Conservation (phyloP, 352 stramenopile genomes). For the Elongisporangium prolatum region DNA sequence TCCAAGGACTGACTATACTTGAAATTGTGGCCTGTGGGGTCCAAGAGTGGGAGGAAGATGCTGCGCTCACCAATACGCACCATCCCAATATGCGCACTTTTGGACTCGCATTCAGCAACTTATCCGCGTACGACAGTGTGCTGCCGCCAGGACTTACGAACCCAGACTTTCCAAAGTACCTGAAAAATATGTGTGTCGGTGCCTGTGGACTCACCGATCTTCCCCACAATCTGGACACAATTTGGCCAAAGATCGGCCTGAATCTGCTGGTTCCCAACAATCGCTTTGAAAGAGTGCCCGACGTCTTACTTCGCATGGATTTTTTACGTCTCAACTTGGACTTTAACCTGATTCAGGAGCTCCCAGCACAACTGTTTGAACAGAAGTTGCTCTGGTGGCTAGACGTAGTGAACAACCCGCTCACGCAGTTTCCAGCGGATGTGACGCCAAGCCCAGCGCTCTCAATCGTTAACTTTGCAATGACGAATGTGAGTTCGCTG, state of each 20-base stretch:
- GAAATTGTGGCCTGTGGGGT: conserved; percentile 22
- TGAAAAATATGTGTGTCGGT: conserved; percentile 4
- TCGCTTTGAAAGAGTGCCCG: background rate
- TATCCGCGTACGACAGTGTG: conserved; percentile 1
- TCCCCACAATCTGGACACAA: conserved; percentile 13
- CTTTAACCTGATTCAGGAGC: background rate
- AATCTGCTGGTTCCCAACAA: background rate
- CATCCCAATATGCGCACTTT: conserved; percentile 12
- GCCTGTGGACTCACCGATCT: conserved; percentile 10
- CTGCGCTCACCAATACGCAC: conserved; percentile 3
- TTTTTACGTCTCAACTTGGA: background rate
- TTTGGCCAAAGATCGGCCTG: conserved; percentile 5
- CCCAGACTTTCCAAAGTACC: conserved; percentile 1
- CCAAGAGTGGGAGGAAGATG: conserved; percentile 7
- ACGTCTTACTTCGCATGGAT: conserved; percentile 2
- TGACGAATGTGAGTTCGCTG: conserved; percentile 7
- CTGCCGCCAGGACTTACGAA: conserved; percentile 4
- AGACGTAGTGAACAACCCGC: conserved; percentile 1
- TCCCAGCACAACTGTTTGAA: conserved; percentile 4
- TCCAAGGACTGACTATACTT: conserved; percentile 14
- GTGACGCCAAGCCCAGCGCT: background rate
- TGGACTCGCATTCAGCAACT: conserved; percentile 10
- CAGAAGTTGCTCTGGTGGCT: conserved; percentile 5
- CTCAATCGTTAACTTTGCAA: conserved; percentile 1
- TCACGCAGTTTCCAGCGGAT: conserved; percentile 1